Evolutionary conservation across 2,329 filamentous ascomycete genomes (phyloP).

Genomic region (Macroventuria anomochaeta): DNA sequence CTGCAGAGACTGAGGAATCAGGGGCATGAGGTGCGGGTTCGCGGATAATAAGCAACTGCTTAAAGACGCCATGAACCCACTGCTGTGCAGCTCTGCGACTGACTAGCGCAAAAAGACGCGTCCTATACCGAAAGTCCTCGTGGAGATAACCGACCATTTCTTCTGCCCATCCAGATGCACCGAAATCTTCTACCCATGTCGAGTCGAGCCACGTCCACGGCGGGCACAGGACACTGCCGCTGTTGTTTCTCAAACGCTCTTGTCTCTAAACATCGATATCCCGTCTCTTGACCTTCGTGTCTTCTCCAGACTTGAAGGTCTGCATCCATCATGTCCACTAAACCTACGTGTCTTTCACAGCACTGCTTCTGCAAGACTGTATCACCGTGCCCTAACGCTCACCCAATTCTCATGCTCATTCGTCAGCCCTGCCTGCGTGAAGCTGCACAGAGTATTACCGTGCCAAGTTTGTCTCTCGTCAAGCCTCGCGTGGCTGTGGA

Average conservation of each 20-base stretch:
- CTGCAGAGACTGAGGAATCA: neutral
- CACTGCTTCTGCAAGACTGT: conserved; percentile 24
- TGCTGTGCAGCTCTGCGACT: conserved; percentile 11
- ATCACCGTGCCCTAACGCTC: conserved; percentile 18
- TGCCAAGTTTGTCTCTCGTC: neutral
- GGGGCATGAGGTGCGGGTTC: conserved; percentile 13
- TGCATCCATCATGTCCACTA: conserved; percentile 13
- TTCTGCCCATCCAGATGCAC: conserved; percentile 7
- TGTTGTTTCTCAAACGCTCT: neutral
- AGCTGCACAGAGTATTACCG: conserved; percentile 23
- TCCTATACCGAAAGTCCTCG: conserved; percentile 8
- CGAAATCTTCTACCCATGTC: neutral
- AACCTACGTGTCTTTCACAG: conserved; percentile 18
- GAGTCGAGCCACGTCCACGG: conserved; percentile 12
- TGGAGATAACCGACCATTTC: conserved; percentile 5
- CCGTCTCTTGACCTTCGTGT: neutral
- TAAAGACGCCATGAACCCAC: conserved; percentile 16
- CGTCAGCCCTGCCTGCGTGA: conserved; percentile 14
- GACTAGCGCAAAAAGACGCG: conserved; percentile 12
- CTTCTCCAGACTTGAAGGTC: conserved; percentile 6
- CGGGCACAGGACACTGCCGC: conserved; percentile 4
- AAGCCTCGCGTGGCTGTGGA: conserved; percentile 15
- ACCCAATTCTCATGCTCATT: conserved; percentile 10
- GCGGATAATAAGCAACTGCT: conserved; percentile 10
- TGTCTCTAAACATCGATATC: neutral